Conservation (phyloP, 1,284 basidiomycete species). For the Ganoderma sinense region DNA sequence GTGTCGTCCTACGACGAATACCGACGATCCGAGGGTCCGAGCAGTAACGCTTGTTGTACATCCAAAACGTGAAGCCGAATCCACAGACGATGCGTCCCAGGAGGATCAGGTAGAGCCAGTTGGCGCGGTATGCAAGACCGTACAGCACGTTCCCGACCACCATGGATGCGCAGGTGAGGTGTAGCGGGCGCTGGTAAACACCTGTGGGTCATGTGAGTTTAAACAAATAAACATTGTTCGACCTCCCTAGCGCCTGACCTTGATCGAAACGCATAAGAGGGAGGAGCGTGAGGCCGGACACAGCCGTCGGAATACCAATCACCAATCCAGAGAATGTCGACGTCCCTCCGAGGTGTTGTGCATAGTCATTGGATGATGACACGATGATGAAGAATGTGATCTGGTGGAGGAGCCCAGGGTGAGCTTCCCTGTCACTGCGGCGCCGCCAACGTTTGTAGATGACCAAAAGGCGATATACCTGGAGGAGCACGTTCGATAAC, state of each 20-base stretch:
- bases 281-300: constrained; percentile 66
- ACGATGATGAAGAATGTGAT: constrained; percentile 74
- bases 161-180: constrained; percentile 51
- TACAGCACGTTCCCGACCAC: constrained; percentile 53
- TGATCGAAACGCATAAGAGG: constrained; percentile 63
- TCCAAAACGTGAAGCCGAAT: constrained; percentile 54
- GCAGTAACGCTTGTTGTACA: constrained; percentile 67
- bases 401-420: constrained; percentile 40
- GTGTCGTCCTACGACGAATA: constrained; percentile 65
- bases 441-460: neutral
- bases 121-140: constrained; percentile 52
- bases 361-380: constrained; percentile 70
- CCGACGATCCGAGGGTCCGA: constrained; percentile 73
- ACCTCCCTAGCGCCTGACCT: constrained; percentile 49
- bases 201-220: constrained; percentile 43
- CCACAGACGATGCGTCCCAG: constrained; percentile 57
- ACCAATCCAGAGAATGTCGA: constrained; percentile 73
- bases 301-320: constrained; percentile 70
- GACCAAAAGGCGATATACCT: constrained; percentile 42
- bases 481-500: constrained; percentile 51
- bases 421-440: neutral
- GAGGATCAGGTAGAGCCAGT: constrained; percentile 58
- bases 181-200: constrained; percentile 55
- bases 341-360: constrained; percentile 66
- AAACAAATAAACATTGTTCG: neutral